Evolutionary conservation across 2,329 filamentous ascomycete species (phyloP), one percentile per base, ranked within the genome.

Genomic region (Ophiostoma fasciatum): DNA sequence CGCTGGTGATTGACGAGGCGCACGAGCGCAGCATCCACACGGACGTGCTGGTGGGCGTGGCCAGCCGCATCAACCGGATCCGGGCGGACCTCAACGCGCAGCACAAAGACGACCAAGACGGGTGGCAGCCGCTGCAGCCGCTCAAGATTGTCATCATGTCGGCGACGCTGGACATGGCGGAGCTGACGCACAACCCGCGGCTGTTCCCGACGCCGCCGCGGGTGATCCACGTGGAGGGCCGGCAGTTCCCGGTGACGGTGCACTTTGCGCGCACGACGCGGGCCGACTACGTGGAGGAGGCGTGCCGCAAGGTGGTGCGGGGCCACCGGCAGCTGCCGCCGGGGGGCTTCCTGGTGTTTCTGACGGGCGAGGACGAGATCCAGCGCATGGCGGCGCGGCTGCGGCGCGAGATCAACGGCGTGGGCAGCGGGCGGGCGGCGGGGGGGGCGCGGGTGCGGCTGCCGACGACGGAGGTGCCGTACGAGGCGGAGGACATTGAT

Each of bases 131-230:
- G 1, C 60, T 81, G 20, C 78, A 76, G 45, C 85, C 87, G 0
- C 59, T 98, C 35, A 98, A 96, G 58, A 68, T 98, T 8, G 74
- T 98, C 41, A 93, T 98, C 58, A 98, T 98, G 92, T 96, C 88
- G 41, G 90, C 90, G 29, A 98, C 90, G 3, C 64, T 98, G 23
- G 71, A 85, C 40, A 82, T 96, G 31, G 82, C 84, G 11, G 88
- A 96, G 51, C 82, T 98, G 47, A 84, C 83, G 0, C 72, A 84
- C 51, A 96, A 98, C 50, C 61, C 72, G 8, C 76, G 69, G 13
- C 64, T 98, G 0, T 98, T 98, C 56, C 63, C 76, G 4, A 66
- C 63, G 0, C 69, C 82, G 3, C 90, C 90, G 0, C 88, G 87
- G 0, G 71, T 96, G 2, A 66, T 98, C 1, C 75, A 94, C 52